Percentiles rank a stretch among this genome's conserved stretches.
Conservation (phyloP, 2,329 filamentous ascomycete species). For the Aspergillus viridinutans region DNA sequence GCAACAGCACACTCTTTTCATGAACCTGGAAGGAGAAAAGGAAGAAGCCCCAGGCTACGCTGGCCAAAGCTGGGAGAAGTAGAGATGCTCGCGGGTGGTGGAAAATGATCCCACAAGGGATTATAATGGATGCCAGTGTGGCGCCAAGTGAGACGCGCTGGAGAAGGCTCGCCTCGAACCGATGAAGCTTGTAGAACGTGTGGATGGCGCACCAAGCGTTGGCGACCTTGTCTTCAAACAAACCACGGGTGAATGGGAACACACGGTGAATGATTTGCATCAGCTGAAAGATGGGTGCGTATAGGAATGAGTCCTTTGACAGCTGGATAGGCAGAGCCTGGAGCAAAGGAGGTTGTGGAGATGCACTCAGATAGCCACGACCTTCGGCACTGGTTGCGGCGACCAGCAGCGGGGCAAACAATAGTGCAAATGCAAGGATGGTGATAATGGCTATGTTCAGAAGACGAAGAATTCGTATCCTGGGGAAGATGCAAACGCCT, state of each 20-base stretch:
- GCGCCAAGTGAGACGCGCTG: conserved; percentile 70
- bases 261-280: conserved; percentile 85
- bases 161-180: conserved; percentile 66
- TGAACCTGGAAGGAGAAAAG: conserved; percentile 97
- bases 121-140: conserved; percentile 71
- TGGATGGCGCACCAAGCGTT: conserved; percentile 97
- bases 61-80: conserved; percentile 73
- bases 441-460: conserved; percentile 73
- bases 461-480: conserved; percentile 63
- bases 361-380: conserved; percentile 59
- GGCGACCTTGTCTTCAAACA: conserved; percentile 98
- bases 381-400: conserved; percentile 67
- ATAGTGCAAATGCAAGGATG: conserved; percentile 64
- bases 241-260: conserved; percentile 89
- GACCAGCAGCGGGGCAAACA: conserved; percentile 70
- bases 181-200: conserved; percentile 78
- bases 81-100: conserved; percentile 71
- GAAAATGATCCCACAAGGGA: conserved; percentile 76
- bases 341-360: conserved; percentile 60
- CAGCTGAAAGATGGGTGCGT: conserved; percentile 71
- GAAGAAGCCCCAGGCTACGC: conserved; percentile 94
- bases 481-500: conserved; percentile 76
- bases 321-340: conserved; percentile 54
- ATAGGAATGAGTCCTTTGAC: conserved; percentile 64
- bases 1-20: conserved; percentile 92